Evolutionary conservation across 192 early-diverging fungal species (phyloP).

Genomic region (Backusella parvicylindrica): DNA sequence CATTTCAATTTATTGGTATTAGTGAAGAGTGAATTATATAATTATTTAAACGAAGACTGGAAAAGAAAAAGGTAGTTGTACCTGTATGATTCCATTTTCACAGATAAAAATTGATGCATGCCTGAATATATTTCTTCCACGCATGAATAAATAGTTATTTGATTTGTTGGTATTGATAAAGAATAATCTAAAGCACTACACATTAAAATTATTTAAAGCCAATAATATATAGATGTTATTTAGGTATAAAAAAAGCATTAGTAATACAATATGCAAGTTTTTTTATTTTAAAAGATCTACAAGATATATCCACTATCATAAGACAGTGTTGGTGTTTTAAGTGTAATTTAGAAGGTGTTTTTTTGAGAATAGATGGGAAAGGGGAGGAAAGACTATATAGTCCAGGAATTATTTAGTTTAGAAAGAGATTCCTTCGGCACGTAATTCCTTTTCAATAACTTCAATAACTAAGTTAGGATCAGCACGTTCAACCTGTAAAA

Average conservation of each 20-base stretch:
- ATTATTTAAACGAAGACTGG: too few relatives aligned
- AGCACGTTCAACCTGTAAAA: constrained; percentile 46
- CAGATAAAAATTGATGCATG: neutral
- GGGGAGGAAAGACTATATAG: neutral
- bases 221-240: neutral
- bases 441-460: constrained; percentile 50
- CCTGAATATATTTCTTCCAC: neutral
- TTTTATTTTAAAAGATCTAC: neutral
- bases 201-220: neutral
- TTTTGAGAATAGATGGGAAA: neutral
- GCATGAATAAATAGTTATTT: neutral
- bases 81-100: too few relatives aligned
- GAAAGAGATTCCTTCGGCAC: constrained; percentile 34
- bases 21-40: neutral
- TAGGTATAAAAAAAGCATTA: neutral
- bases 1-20: neutral
- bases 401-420: neutral
- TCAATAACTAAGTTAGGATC: constrained; percentile 49
- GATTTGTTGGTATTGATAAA: neutral
- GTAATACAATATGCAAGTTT: neutral
- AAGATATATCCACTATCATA: neutral
- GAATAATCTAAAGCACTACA: neutral
- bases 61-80: too few relatives aligned
- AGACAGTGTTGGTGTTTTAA: neutral
- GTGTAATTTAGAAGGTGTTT: neutral